Evolutionary conservation across 2,329 filamentous ascomycete genomes (phyloP), one percentile per base, ranked within the genome.

Genomic region (Cladorrhinum sp.): DNA sequence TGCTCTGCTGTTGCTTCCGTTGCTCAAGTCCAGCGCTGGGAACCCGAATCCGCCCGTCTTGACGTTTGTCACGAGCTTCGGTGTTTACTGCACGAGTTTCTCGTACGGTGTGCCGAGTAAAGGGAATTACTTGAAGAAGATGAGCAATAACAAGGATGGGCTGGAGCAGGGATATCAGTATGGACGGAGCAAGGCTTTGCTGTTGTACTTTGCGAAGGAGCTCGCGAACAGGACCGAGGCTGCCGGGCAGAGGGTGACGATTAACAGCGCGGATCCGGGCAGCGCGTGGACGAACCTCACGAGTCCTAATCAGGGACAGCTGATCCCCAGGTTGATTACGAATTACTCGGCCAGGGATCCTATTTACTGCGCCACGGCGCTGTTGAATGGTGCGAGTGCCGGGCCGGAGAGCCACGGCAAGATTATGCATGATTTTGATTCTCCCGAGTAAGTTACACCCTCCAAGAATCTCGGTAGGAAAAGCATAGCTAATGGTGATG

Each of bases 1-100:
- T 0, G 78, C 75, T 0, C 63, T 80, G 0, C 71, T 83, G 0
- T 53, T 86, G 2, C 63, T 86, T 13, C 83, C 83, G 0, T 80
- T 78, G 62, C 72, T 86, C 2, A 77, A 77, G 55, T 70, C 75
- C 13, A 78, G 12, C n/a, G 6, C 22, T 12, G 16, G 32, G 13
- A 50, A 38, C 9, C 20, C 27, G 16, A 55, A 55, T 22, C 73
- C 74, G 20, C 74, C 74, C 13, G 73, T 75, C 2, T 62, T 76
- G 2, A 76, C 73, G 18, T 75, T 76, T 23, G 72, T 75, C 59
- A 76, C 74, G 1, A 71, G 71, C 27, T 76, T 76, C 57, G 73
- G 72, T 61, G 70, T 76, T 22, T 76, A 75, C 41, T 73, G 73
- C 3, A 71, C 74, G 0, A 73, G 72, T 5, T 74, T 73, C 65